phyloP scores from a whole-genome alignment of 1,284 basidiomycete genomes.

The Leucoagaricus sp. region DNA sequence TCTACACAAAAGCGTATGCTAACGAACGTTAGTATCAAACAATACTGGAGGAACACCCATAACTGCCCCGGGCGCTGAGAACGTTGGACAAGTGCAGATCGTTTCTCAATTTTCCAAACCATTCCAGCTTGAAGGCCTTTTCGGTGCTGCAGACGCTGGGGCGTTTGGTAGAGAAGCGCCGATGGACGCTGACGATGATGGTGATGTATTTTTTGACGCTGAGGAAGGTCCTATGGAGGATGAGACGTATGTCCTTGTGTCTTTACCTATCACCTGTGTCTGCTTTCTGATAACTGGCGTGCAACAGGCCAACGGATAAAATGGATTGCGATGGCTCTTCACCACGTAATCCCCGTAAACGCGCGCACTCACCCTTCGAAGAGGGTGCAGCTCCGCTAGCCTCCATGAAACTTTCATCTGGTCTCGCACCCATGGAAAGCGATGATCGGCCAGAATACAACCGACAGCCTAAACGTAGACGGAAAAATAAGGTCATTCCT shows the following conservation, averaged over 20 bases:
- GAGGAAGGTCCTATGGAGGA: constrained; percentile 42
- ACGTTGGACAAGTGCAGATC: constrained; percentile 75
- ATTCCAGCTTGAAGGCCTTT: constrained; percentile 76
- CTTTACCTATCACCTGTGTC: constrained; percentile 4
- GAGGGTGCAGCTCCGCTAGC: constrained; percentile 14
- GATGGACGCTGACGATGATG: constrained; percentile 40
- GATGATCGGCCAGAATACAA: constrained; percentile 21
- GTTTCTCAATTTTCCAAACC: constrained; percentile 65
- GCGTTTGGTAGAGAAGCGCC: constrained; percentile 53
- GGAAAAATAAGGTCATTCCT: constrained; percentile 52
- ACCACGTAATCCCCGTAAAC: constrained; percentile 39
- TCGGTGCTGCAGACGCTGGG: constrained; percentile 73
- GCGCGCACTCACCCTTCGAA: constrained; percentile 41
- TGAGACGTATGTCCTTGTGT: constrained; percentile 47
- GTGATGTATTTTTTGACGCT: constrained; percentile 36
- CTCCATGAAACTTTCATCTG: neutral
- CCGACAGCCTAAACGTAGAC: constrained; percentile 61
- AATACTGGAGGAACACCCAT: constrained; percentile 28
- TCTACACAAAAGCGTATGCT: constrained; percentile 14
- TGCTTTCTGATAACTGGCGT: constrained; percentile 6
- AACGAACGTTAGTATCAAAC: constrained; percentile 3
- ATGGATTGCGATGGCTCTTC: constrained; percentile 49
- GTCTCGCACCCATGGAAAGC: constrained; percentile 16
- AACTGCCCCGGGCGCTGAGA: constrained; percentile 70
- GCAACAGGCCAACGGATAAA: constrained; percentile 21